These are phyloP conservation scores for Lycium barbarum DNA, from an alignment of 257 asterid genomes.

Conservation along the genomic window DNA sequence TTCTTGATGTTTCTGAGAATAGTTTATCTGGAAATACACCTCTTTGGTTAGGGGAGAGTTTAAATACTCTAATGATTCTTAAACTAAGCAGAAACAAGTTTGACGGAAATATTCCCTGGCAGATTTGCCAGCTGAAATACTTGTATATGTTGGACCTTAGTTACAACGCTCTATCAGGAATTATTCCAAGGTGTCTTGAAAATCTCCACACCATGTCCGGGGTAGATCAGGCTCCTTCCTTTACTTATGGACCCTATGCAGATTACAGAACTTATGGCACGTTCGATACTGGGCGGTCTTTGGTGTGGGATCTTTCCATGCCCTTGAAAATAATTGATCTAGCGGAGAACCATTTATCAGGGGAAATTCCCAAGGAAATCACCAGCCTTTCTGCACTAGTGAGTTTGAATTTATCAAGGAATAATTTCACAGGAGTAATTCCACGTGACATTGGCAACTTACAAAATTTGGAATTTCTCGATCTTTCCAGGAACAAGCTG, in stretches of 20 bases:
- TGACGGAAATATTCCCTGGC: slow-evolving; percentile 10
- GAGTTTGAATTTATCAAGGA: not conserved
- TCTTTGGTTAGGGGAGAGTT: not conserved
- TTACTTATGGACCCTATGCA: not conserved
- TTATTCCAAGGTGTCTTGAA: slow-evolving; percentile 23
- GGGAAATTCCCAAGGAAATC: slow-evolving; percentile 16
- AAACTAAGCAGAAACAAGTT: not conserved
- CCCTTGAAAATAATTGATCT: not conserved
- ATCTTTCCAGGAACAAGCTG: not conserved
- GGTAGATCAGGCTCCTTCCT: not conserved
- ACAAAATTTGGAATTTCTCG: not conserved
- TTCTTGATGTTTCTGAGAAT: not conserved
- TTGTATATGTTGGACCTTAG: not conserved
- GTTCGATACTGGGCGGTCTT: not conserved
- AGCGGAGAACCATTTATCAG: slow-evolving; percentile 29
- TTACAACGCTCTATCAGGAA: slow-evolving; percentile 22
- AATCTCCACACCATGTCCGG: not conserved
- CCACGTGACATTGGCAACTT: not conserved
- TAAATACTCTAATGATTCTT: not conserved
- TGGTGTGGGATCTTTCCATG: not conserved
- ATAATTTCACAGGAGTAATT: slow-evolving; percentile 18
- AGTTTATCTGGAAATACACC: not conserved
- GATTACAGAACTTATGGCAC: not conserved
- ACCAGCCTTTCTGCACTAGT: not conserved
- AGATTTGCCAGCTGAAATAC: slow-evolving; percentile 17